These are phyloP conservation scores for Ustilago loliicola DNA, from an alignment of 1,284 basidiomycete genomes.

Conservation along the genomic window DNA sequence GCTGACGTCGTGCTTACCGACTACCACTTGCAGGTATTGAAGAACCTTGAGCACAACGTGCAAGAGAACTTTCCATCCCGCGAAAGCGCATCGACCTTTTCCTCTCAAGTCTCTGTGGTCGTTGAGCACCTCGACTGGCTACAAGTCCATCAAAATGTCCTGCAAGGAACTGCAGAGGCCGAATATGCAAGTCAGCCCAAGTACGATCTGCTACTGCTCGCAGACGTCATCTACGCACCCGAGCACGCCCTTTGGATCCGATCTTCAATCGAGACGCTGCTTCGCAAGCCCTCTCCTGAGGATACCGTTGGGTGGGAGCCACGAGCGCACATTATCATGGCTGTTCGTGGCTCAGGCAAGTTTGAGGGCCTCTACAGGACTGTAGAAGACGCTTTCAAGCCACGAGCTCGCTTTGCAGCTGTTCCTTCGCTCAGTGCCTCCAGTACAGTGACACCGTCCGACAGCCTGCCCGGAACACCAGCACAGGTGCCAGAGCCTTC, in stretches of 20 bases:
- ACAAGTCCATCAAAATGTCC: conserved; percentile 25
- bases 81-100: not conserved
- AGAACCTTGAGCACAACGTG: conserved; percentile 42
- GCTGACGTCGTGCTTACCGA: conserved; percentile 51
- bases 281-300: conserved; percentile 18
- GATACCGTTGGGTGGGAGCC: not conserved
- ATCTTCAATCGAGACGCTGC: conserved; percentile 41
- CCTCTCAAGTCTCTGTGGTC: conserved; percentile 20
- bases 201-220: conserved; percentile 43
- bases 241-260: conserved; percentile 49
- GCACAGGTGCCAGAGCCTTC: conserved; percentile 4
- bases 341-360: conserved; percentile 46
- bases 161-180: not conserved
- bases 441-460: conserved; percentile 25
- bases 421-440: conserved; percentile 35
- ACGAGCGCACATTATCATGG: conserved; percentile 50
- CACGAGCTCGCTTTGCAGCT: not conserved
- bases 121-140: conserved; percentile 50
- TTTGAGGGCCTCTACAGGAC: conserved; percentile 42
- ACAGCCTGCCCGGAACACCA: conserved; percentile 45
- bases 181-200: conserved; percentile 8
- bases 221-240: conserved; percentile 50
- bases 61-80: conserved; percentile 22
- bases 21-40: conserved; percentile 46
- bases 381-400: conserved; percentile 43